A percentile compares a stretch with the other conserved stretches of the same genome.
Evolutionary conservation across 2,329 filamentous ascomycete genomes (phyloP).

Genomic region (Paecilomyces fulvus): DNA sequence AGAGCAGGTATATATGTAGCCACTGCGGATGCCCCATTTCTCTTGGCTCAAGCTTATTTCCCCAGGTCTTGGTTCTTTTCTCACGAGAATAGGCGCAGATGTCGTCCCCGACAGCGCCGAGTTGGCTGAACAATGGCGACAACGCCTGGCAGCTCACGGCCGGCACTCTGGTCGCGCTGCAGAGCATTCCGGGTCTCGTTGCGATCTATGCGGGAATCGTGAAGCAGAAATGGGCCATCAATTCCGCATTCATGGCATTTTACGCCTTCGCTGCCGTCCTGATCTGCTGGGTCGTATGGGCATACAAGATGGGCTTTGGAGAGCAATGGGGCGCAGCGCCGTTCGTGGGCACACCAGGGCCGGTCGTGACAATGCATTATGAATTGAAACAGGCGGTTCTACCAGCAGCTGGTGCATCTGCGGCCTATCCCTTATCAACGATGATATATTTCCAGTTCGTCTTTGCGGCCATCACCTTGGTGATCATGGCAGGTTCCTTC

Average conservation of each 20-base stretch:
- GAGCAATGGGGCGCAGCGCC: slow-evolving; percentile 38
- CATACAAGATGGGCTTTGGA: slow-evolving; percentile 43
- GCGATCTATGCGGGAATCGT: slow-evolving; percentile 43
- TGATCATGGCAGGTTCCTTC: slow-evolving; percentile 40
- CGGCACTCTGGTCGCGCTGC: slow-evolving; percentile 41
- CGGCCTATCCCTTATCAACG: slow-evolving; percentile 39
- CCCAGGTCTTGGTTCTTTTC: background rate
- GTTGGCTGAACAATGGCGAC: slow-evolving; percentile 39
- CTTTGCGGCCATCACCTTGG: slow-evolving; percentile 44
- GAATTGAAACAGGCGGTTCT: slow-evolving; percentile 37
- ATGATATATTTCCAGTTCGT: slow-evolving; percentile 50
- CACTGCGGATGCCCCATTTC: background rate
- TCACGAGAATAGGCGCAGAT: background rate
- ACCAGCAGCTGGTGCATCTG: slow-evolving; percentile 33
- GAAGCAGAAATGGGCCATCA: slow-evolving; percentile 42
- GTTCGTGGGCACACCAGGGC: slow-evolving; percentile 41
- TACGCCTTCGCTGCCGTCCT: slow-evolving; percentile 43
- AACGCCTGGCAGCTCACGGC: slow-evolving; percentile 48
- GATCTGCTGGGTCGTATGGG: slow-evolving; percentile 44
- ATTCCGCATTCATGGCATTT: slow-evolving; percentile 44
- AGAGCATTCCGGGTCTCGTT: slow-evolving; percentile 43
- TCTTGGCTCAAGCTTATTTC: background rate
- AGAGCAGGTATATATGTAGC: background rate
- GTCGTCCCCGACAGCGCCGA: background rate
- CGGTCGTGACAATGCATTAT: slow-evolving; percentile 37